Base-by-base conservation (phyloP, 1,284 basidiomycete genomes). In the Prillingera fragicola region DNA sequence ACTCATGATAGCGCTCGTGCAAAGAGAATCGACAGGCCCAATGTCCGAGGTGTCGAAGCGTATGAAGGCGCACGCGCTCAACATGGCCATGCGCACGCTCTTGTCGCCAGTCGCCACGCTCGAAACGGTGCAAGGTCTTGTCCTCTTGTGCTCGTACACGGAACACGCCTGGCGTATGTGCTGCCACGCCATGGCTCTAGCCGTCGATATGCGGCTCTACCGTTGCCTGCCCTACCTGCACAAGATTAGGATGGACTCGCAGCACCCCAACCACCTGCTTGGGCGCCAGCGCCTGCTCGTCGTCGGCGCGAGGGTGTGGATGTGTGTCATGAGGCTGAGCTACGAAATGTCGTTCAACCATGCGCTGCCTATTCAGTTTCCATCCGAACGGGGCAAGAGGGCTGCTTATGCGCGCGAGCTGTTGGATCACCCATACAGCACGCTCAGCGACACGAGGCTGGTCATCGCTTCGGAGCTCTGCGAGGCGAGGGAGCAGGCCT, bases 141-240 rank as follows among this genome's bases (percentile, higher is more conserved):
- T 38, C 15, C 24, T 39, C 3, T 32, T 57, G 38, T 18, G 31
- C 1, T 47, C 46, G 4, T 60, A 44, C 43, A 51, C 34, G 3
- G 47, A 43, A 12, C 56, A 55, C 13, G 50, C 50, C 6, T 63
- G 60, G 58, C 29, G 60, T 19, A 52, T 49, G 7, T 52, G 54
- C 37, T 45, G 54, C 25, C 60, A 60, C 28, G 56, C 58, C 4
- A 33, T 62, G 35, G 54, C 54, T 7, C 50, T 62, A 12, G 60
- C 54, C 42, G 58, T 57, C 27, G 60, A 62, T 40, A 57, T 62
- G 56, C 52, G 55, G 4, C 43, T 62, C 10, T 54, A 57, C 45
- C 48, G 48, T 19, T 60, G 60, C 41, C 33, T 62, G 23, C 49
- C 49, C 2, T 50, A 46, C 21, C 42, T 60, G 14, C 50, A 47